These are phyloP conservation scores for Myxozyma kluyveri DNA, from an alignment of 805 yeast genomes.

Conservation along the genomic window DNA sequence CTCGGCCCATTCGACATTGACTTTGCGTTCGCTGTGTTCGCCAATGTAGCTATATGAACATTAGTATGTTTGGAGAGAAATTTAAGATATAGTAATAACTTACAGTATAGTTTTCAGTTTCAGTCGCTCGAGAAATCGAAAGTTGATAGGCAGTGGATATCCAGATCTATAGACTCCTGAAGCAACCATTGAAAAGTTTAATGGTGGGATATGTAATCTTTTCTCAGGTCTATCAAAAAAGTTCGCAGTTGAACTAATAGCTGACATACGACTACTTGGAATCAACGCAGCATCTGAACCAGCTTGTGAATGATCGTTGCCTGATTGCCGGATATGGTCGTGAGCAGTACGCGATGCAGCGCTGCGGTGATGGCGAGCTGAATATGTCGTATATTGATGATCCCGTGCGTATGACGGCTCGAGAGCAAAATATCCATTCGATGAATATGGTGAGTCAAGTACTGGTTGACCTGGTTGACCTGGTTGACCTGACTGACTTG, in stretches of 20 bases:
- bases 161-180: slow-evolving; percentile 88
- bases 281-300: no score
- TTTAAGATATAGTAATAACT: slow-evolving; percentile 35
- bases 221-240: slow-evolving; percentile 27
- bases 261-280: slow-evolving; percentile 26
- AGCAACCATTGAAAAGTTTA: slow-evolving; percentile 85
- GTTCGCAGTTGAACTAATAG: slow-evolving; percentile 23
- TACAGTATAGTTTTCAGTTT: slow-evolving; percentile 76
- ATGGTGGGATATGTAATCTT: slow-evolving; percentile 67
- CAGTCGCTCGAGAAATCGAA: slow-evolving; percentile 69
- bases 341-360: no score
- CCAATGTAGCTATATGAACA: slow-evolving; percentile 45
- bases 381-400: background rate
- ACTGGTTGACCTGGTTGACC: no score
- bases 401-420: background rate
- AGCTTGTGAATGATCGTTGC: no score
- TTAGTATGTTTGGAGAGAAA: background rate
- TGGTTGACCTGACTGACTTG: background rate
- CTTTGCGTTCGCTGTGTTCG: slow-evolving; percentile 55
- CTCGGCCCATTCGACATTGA: slow-evolving; percentile 68
- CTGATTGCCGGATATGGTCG: no score
- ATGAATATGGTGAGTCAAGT: background rate
- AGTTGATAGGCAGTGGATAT: slow-evolving; percentile 86
- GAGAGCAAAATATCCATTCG: background rate
- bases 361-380: no score